These are phyloP conservation scores for Orbilia javanica DNA, from an alignment of 2,329 filamentous ascomycete species.

Conservation along the genomic window DNA sequence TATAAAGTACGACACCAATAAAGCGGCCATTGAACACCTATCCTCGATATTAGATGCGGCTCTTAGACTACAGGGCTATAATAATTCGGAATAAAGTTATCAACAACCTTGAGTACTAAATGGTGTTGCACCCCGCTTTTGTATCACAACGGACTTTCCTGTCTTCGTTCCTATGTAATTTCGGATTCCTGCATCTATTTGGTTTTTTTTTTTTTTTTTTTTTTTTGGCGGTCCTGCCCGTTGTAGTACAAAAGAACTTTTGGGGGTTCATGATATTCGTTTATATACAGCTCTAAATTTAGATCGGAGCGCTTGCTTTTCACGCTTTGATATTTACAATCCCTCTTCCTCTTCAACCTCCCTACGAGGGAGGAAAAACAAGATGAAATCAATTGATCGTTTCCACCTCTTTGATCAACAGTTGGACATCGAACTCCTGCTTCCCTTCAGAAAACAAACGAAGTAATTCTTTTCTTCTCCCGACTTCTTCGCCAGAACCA, in stretches of 20 bases:
- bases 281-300: conserved; percentile 24
- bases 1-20: no score
- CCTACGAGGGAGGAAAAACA: not conserved
- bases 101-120: not conserved
- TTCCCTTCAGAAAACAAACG: conserved; percentile 87
- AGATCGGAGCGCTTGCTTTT: not conserved
- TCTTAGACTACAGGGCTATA: not conserved
- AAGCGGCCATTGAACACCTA: no score
- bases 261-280: not conserved
- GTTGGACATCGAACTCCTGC: conserved; percentile 82
- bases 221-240: no score
- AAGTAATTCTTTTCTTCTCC: conserved; percentile 77
- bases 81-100: not conserved
- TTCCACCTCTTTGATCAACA: conserved; percentile 89
- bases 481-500: conserved; percentile 64
- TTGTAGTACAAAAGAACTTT: not conserved
- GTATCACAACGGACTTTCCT: not conserved
- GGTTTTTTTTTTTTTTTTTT: no score
- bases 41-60: not conserved
- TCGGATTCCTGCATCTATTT: not conserved
- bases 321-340: not conserved
- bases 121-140: conserved; percentile 6
- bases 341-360: not conserved
- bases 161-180: not conserved
- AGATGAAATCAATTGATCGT: conserved; percentile 63